phyloP scores from a whole-genome alignment of 768 basidiomycete species.

The Boletellus ananiceps region DNA sequence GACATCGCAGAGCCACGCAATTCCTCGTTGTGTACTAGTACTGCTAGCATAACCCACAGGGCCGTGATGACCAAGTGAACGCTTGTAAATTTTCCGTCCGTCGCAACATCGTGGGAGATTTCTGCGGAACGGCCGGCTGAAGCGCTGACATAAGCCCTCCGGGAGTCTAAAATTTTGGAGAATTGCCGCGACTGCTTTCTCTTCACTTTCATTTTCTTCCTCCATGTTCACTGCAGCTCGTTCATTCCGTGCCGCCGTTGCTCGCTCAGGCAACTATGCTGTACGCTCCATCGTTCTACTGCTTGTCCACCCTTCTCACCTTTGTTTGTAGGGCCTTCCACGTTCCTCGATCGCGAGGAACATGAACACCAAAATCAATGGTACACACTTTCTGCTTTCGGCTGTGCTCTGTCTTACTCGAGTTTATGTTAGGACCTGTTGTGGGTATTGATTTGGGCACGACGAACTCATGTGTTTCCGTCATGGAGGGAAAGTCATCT shows the following conservation, averaged over 20 bases:
- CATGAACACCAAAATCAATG: constrained; percentile 94
- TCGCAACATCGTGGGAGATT: constrained; percentile 12
- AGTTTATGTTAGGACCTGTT: constrained; percentile 59
- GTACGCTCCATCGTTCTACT: constrained; percentile 33
- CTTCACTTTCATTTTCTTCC: constrained; percentile 38
- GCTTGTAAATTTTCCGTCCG: background rate
- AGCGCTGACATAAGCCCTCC: constrained; percentile 27
- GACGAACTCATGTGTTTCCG: constrained; percentile 85
- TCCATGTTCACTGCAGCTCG: constrained; percentile 72
- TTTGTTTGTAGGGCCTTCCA: constrained; percentile 49
- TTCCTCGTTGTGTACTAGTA: too few relatives aligned
- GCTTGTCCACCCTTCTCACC: background rate
- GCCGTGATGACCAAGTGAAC: too few relatives aligned
- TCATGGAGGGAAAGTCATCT: constrained; percentile 94
- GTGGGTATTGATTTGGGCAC: constrained; percentile 97
- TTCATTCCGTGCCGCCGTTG: constrained; percentile 54
- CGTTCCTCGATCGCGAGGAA: constrained; percentile 79
- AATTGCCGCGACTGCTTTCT: constrained; percentile 31
- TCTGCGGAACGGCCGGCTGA: constrained; percentile 8
- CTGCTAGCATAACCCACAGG: background rate
- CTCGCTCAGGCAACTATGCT: constrained; percentile 61
- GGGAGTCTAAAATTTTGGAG: constrained; percentile 43
- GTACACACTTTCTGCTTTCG: constrained; percentile 36
- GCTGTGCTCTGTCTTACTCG: background rate
- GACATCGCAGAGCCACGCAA: too few relatives aligned